A percentile compares a stretch with the other conserved stretches of the same genome.
These are phyloP conservation scores for Cytospora paraplurivora DNA, from an alignment of 2,329 filamentous ascomycete genomes.

Conservation along the genomic window DNA sequence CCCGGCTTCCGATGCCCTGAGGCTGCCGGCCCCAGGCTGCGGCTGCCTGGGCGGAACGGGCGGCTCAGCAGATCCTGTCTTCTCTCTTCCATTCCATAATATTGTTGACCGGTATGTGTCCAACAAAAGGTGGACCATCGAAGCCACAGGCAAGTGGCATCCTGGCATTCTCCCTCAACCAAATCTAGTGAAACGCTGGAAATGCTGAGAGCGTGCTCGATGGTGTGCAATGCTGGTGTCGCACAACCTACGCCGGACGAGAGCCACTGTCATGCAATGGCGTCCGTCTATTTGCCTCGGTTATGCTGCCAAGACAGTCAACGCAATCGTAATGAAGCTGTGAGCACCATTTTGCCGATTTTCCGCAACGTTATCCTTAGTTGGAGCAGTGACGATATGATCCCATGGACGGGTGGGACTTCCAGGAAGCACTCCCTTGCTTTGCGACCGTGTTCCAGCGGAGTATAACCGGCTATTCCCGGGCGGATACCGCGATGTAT, in stretches of 20 bases:
- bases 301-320: constrained; percentile 17
- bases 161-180: too few relatives aligned
- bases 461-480: too few relatives aligned
- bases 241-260: not conserved
- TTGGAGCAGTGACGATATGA: not conserved
- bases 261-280: not conserved
- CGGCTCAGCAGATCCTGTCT: too few relatives aligned
- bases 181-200: not conserved
- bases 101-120: not conserved
- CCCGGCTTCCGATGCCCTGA: not conserved
- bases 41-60: not conserved
- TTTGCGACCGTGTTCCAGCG: too few relatives aligned
- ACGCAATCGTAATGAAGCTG: constrained; percentile 8
- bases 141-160: not conserved
- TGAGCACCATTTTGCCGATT: not conserved
- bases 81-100: not conserved
- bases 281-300: constrained; percentile 15
- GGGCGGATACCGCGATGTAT: too few relatives aligned
- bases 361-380: not conserved
- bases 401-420: not conserved
- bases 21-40: not conserved
- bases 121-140: not conserved
- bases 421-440: too few relatives aligned
- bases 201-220: not conserved
- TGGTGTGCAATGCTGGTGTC: not conserved